These are phyloP conservation scores for Ceratopteris richardii DNA, from an alignment of 75 land plant genomes.

Conservation along the genomic window DNA sequence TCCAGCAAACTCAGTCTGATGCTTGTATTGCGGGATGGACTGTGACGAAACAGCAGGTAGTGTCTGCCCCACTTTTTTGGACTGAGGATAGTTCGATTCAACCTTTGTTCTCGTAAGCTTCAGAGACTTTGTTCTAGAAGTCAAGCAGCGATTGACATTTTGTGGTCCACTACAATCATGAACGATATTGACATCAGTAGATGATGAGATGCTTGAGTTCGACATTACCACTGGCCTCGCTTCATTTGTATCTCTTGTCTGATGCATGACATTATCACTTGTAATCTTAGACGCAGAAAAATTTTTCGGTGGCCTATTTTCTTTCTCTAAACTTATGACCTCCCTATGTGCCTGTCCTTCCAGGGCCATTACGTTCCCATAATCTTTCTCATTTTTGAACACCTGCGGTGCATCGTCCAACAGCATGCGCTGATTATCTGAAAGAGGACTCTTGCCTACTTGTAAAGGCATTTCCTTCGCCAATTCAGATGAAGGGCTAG, in stretches of 20 bases:
- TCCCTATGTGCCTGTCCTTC: background rate
- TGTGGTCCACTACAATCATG: background rate
- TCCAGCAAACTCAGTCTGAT: background rate
- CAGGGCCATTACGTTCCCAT: background rate
- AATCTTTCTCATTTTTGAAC: background rate
- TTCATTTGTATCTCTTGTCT: too few species aligned
- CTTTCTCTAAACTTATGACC: background rate
- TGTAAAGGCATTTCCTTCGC: background rate
- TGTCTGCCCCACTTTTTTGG: background rate
- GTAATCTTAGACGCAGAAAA: background rate
- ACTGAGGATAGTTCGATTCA: background rate
- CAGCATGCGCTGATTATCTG: background rate
- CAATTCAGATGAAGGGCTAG: too few species aligned
- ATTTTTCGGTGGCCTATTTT: background rate
- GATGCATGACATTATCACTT: background rate
- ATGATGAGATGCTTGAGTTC: background rate
- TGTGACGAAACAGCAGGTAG: background rate
- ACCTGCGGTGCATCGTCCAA: background rate
- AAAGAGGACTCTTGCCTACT: background rate
- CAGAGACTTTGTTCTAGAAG: background rate
- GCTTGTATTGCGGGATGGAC: too few species aligned
- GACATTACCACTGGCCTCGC: too few species aligned
- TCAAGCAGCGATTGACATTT: background rate
- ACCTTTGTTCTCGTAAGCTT: background rate
- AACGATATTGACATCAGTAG: background rate